phyloP scores from a whole-genome alignment of 73 alveolate genomes.

The Symbiodinium natans region DNA sequence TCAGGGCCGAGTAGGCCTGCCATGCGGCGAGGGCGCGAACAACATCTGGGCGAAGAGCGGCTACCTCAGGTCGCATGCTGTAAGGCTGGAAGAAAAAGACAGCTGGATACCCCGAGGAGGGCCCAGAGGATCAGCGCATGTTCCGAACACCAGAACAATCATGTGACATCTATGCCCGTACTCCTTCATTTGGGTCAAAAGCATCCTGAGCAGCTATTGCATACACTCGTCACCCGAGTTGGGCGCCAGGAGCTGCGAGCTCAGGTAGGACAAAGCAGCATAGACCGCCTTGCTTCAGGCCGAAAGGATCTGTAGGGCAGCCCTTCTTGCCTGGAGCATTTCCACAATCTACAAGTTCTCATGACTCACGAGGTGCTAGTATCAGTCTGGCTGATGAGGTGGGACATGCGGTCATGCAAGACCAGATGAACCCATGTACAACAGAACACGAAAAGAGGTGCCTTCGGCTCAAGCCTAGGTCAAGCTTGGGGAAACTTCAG shows the following conservation, averaged over 20 bases:
- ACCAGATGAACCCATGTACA: too few relatives aligned
- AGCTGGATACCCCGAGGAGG: too few relatives aligned
- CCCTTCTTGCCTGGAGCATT: neutral
- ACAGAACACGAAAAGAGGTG: too few relatives aligned
- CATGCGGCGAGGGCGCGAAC: constrained; percentile 67
- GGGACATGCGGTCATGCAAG: neutral
- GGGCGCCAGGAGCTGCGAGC: constrained; percentile 71
- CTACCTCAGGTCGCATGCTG: constrained; percentile 9
- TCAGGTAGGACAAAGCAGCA: constrained; percentile 57
- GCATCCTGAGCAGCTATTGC: too few relatives aligned
- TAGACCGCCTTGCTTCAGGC: constrained; percentile 23
- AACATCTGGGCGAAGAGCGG: constrained; percentile 82
- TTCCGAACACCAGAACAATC: too few relatives aligned
- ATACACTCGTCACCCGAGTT: too few relatives aligned
- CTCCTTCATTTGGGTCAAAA: too few relatives aligned
- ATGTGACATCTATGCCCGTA: too few relatives aligned
- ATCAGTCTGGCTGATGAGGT: neutral
- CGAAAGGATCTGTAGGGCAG: neutral
- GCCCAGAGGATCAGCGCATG: neutral
- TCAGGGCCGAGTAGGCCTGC: constrained; percentile 45
- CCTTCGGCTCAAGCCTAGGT: too few relatives aligned
- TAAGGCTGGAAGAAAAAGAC: too few relatives aligned
- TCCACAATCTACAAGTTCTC: neutral
- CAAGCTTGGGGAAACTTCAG: too few relatives aligned
- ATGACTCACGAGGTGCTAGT: neutral